Base-by-base conservation (phyloP, 331 rosid genomes). In the Prunus yedoensis region DNA sequence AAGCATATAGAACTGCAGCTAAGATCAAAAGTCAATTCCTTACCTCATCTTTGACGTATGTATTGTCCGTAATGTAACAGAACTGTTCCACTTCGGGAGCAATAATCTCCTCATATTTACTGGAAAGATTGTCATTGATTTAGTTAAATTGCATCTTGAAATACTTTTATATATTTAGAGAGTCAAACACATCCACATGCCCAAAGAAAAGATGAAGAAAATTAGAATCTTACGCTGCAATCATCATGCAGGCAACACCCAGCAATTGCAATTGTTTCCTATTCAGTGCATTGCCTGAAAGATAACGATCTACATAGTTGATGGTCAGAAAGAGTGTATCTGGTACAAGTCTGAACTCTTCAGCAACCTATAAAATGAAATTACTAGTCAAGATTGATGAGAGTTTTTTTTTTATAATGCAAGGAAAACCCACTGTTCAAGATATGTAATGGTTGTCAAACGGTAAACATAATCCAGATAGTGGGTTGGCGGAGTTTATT, bases 241-340 rank as follows among this genome's bases (percentile, higher is more conserved):
- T 87, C 97, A 93, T 88, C 96, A 93, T 91, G 81, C 92, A 93
- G 58, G 97, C 89, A 78, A 91, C 96, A 43, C 98, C 97, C 72
- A 93, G 97, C 83, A 93, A 78, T 80, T 93, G 98, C 77, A 93
- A 75, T 51, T 35, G 80, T 78, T 88, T 89, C 59, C 96, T 84
- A 38, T 86, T 80, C 89, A 93, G 84, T 56, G 49, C 80, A 73
- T 80, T 89, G 32, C 97, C 98, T 16, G 97, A 93, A 68, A 93
- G 98, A 83, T 89, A 93, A 60, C 98, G 80, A 71, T 93, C 98
- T 17, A 91, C 86, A 92, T 88, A 93, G 85, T 93, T 91, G 66
- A 93, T 82, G 2, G 95, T 84, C 88, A 93, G 86, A 85, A 86
- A 93, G 77, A 93, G 85, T 27, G 98, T 91, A 73, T 91, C 98